Evolutionary conservation across 371 early-diverging fungal genomes (phyloP), one percentile per base, ranked within the genome.

Genomic region (Blakeslea trispora): DNA sequence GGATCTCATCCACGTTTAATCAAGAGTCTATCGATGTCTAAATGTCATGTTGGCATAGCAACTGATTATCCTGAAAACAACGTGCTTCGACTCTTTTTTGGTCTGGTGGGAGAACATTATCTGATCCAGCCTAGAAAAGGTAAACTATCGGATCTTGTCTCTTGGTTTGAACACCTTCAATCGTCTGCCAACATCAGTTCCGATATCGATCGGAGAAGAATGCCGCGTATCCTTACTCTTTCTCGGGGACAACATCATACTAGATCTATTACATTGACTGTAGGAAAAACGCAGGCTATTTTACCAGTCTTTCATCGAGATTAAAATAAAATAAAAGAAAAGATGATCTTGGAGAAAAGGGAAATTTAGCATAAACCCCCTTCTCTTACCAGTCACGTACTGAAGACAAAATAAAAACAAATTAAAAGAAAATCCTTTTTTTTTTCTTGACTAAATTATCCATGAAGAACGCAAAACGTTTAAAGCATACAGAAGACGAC

Each of bases 121-220:
- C 31, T 65, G 28, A 22, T 65, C 22, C 14, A 42, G 22, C 57
- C 61, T 1, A 15, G 18, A 1, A 53, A 46, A n/a, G 45, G 42
- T 9, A 23, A 23, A 8, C 5, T 61, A 8, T 18, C 53, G 5
- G 53, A 65, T 7, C 54, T 48, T 0, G 52, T 65, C 4, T 65
- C 66, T 32, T 65, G 66, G 66, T 49, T 60, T 34, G 66, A 65
- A n/a, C 66, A 65, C 45, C 32, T 65, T 6, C 56, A 61, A 24
- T 53, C 61, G 3, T 32, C 66, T 10, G 53, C 52, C 9, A 65
- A 65, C 19, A 65, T 65, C 6, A 65, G 66, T 32, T 34, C 61
- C 1, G 66, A 65, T 34, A 54, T 65, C n/a, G 66, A 65, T 44
- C 46, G 21, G n/a, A 19, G 61, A 24, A 56, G 31, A n/a, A 65